Conservation (phyloP, 2,329 filamentous ascomycete species). For the Neopestalotiopsis sp. region DNA sequence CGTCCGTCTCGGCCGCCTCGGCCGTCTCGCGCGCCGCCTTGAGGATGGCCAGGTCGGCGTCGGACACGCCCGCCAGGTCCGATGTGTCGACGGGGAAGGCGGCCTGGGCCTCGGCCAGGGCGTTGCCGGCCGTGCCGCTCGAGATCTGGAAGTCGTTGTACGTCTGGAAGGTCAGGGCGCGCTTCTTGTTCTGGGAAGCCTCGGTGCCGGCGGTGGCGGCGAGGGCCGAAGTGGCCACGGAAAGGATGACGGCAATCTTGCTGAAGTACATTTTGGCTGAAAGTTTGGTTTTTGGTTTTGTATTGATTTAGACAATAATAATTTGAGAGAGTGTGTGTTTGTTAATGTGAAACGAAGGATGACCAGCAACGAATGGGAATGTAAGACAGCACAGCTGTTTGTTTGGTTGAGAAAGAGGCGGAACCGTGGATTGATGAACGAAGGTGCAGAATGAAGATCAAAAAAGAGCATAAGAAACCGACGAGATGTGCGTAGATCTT, state of each 20-base stretch:
- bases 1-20: slow-evolving; percentile 58
- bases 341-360: slow-evolving; percentile 13
- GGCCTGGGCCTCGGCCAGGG: slow-evolving; percentile 57
- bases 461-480: not conserved
- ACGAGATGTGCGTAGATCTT: slow-evolving; percentile 16
- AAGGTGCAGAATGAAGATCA: slow-evolving; percentile 18
- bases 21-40: slow-evolving; percentile 54
- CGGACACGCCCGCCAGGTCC: slow-evolving; percentile 52
- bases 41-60: slow-evolving; percentile 56
- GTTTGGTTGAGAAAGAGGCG: slow-evolving; percentile 7
- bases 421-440: slow-evolving; percentile 14
- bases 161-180: slow-evolving; percentile 19
- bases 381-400: slow-evolving; percentile 23
- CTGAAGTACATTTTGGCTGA: slow-evolving; percentile 43
- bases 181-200: slow-evolving; percentile 19
- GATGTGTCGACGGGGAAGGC: slow-evolving; percentile 54
- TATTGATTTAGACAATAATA: not conserved
- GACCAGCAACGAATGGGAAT: slow-evolving; percentile 18
- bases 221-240: slow-evolving; percentile 41
- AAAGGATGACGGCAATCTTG: slow-evolving; percentile 42
- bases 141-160: slow-evolving; percentile 51
- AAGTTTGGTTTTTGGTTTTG: not conserved
- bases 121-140: slow-evolving; percentile 56
- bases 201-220: slow-evolving; percentile 33
- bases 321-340: slow-evolving; percentile 7